Conservation (phyloP, 208 protist genomes). For the Leishmania gerbilli region DNA sequence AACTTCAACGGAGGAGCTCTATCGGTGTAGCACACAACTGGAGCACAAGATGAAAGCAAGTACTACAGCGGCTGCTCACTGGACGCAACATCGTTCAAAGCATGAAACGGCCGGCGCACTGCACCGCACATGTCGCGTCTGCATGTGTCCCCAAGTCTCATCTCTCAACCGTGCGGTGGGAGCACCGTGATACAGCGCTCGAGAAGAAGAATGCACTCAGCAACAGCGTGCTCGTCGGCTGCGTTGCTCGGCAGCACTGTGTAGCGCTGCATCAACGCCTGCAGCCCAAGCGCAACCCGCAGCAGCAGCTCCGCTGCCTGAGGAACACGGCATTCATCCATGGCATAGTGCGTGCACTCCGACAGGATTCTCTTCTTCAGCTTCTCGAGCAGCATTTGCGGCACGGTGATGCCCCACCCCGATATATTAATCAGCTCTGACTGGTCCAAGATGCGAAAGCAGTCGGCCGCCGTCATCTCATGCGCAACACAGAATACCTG, state of each 20-base stretch:
- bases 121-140: neutral
- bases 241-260: conserved; percentile 39
- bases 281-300: conserved; percentile 26
- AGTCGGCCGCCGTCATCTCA: conserved; percentile 39
- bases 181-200: neutral
- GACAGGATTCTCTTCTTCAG: conserved; percentile 47
- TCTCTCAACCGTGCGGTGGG: neutral
- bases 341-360: conserved; percentile 11
- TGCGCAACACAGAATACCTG: conserved; percentile 44
- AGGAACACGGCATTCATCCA: conserved; percentile 6
- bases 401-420: conserved; percentile 36
- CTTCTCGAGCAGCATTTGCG: conserved; percentile 44
- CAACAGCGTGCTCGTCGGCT: conserved; percentile 24
- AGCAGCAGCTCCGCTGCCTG: conserved; percentile 21
- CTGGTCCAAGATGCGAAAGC: conserved; percentile 51
- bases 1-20: neutral
- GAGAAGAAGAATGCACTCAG: conserved; percentile 11
- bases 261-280: conserved; percentile 41
- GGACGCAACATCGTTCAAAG: neutral
- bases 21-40: neutral
- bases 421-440: conserved; percentile 63
- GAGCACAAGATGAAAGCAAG: neutral
- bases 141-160: too few relatives aligned
- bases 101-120: neutral
- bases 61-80: neutral